Conservation (phyloP, 805 yeast species). For the Cyberlindnera petersonii region DNA sequence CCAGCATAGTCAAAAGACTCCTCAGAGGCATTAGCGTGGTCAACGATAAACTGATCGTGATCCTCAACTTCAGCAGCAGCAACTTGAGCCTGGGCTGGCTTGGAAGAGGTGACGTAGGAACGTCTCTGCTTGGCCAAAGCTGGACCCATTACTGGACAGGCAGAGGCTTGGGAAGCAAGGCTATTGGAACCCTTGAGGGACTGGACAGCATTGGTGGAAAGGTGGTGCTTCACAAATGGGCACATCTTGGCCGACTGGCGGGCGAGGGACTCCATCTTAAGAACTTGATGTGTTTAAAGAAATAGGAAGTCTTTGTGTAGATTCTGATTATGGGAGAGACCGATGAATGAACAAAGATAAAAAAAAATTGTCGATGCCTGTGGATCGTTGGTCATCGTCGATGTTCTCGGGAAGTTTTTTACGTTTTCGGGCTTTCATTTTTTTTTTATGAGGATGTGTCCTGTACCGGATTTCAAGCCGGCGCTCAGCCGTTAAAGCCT, state of each 20-base stretch:
- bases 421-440: conserved; percentile 1
- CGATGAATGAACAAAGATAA: neutral
- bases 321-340: neutral
- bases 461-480: too few relatives aligned
- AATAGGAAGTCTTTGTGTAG: too few relatives aligned
- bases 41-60: conserved; percentile 23
- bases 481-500: too few relatives aligned
- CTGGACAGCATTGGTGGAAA: conserved; percentile 57
- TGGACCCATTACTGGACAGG: conserved; percentile 89
- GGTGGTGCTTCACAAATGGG: conserved; percentile 65
- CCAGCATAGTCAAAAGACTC: conserved; percentile 66
- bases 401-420: conserved; percentile 5
- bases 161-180: conserved; percentile 48
- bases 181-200: conserved; percentile 39
- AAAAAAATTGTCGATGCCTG: neutral
- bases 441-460: too few relatives aligned
- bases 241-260: conserved; percentile 75
- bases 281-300: neutral
- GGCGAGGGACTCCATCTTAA: conserved; percentile 72
- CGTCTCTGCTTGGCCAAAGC: conserved; percentile 49
- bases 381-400: conserved; percentile 2
- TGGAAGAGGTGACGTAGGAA: conserved; percentile 31
- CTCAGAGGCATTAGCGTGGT: conserved; percentile 44
- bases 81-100: conserved; percentile 32
- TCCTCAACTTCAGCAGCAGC: conserved; percentile 27